Base-by-base conservation (phyloP, 495 filamentous ascomycete species). In the Diplogelasinospora grovesii region DNA sequence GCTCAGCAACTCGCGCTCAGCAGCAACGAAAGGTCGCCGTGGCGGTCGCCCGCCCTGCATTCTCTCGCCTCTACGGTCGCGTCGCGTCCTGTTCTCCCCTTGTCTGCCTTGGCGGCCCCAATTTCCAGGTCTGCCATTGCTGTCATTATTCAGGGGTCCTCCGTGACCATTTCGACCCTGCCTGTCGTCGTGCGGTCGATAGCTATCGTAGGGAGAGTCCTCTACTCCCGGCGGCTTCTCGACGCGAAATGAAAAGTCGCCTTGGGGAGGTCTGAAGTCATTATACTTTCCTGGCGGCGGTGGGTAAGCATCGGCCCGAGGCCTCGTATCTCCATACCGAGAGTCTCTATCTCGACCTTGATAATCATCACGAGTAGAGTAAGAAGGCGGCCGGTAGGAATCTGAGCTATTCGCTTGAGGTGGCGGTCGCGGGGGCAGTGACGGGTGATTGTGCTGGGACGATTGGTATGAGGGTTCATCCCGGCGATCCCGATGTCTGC, bases 221-320 rank as follows among this genome's bases (percentile, higher is more conserved):
- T 51, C 39, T 15, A 73, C 39, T 16, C 65, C 68, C 1, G 55
- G 40, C 5, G 68, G 68, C 21, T 58, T 61, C 15, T 64, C 60
- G 15, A 63, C 51, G 7, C 62, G 63, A 27, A 73, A 73, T 3
- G 63, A 64, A 41, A 73, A 73, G 21, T 70, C 65, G 22, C 63
- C 46, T 36, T 63, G 63, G 13, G 69, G 69, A 10, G 60, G 61
- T 0, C 50, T 56, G 34, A 57, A 59, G 24, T 41, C 49, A 39
- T 50, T 40, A 14, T 33, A 18, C 14, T 13, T 3, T 27, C 23
- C 35, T 24, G 9, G 37, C 32, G 20, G 41, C 24, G 15, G 33
- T 6, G 24, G 44, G 16, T 20, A 40, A 22, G 26, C 18, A 2
- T 38, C 28, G 8, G n/a, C 11, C 16, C 41, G 32, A 20, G 16